These are phyloP conservation scores for Corrigiola litoralis DNA, from an alignment of 179 eudicot species.

Conservation along the genomic window DNA sequence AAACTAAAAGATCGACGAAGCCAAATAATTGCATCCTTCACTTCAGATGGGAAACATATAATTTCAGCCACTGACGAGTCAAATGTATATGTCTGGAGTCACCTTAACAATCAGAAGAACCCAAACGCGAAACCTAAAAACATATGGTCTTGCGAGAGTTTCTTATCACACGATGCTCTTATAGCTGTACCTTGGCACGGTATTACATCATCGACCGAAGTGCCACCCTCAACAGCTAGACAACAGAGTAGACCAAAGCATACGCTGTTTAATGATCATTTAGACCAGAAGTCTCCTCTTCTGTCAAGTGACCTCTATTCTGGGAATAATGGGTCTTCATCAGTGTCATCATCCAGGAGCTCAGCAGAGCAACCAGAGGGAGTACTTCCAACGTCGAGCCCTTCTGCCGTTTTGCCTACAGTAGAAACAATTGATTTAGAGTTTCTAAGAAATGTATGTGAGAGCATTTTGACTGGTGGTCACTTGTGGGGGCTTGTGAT, in stretches of 20 bases:
- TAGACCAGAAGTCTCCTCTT: slow-evolving; percentile 15
- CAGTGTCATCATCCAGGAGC: slow-evolving; percentile 30
- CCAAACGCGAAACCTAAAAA: slow-evolving; percentile 33
- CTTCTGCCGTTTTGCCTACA: slow-evolving; percentile 27
- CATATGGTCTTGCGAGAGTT: slow-evolving; percentile 54
- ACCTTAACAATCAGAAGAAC: slow-evolving; percentile 23
- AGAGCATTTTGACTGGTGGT: slow-evolving; percentile 36
- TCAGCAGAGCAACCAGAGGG: slow-evolving; percentile 54
- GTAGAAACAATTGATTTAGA: slow-evolving; percentile 41
- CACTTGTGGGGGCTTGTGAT: slow-evolving; percentile 78
- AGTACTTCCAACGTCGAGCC: slow-evolving; percentile 25
- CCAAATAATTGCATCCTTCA: slow-evolving; percentile 63
- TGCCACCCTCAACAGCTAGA: background rate
- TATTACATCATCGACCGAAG: slow-evolving; percentile 26
- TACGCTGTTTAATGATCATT: slow-evolving; percentile 25
- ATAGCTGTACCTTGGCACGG: slow-evolving; percentile 86
- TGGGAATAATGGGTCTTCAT: slow-evolving; percentile 28
- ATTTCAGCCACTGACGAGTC: slow-evolving; percentile 60
- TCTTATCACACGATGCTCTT: slow-evolving; percentile 47
- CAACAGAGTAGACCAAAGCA: background rate
- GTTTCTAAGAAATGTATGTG: slow-evolving; percentile 47
- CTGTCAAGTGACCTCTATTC: slow-evolving; percentile 23
- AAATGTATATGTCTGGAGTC: slow-evolving; percentile 57
- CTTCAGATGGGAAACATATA: slow-evolving; percentile 71
- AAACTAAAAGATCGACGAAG: slow-evolving; percentile 46